Evolutionary conservation across 1,139 yeast genomes (phyloP).

Genomic region (Hansenula lynferdii): DNA sequence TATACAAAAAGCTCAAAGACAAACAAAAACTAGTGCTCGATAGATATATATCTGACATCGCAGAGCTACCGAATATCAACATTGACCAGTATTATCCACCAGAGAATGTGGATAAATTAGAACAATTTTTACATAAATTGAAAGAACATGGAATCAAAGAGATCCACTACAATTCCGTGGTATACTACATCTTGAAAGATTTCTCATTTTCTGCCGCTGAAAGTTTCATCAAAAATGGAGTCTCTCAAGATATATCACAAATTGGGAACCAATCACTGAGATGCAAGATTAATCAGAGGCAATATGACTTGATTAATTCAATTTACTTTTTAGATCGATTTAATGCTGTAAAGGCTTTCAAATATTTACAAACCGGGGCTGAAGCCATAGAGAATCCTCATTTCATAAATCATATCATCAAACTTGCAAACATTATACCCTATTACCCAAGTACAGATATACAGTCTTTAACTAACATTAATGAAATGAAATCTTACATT

Average conservation of each 20-base stretch:
- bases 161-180: slow-evolving; percentile 8
- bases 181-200: slow-evolving; percentile 21
- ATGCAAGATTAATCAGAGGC: slow-evolving; percentile 7
- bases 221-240: slow-evolving; percentile 7
- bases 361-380: slow-evolving; percentile 10
- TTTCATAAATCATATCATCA: slow-evolving; percentile 15
- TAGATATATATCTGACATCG: slow-evolving; percentile 14
- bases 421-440: slow-evolving; percentile 19
- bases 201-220: slow-evolving; percentile 16
- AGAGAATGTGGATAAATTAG: slow-evolving; percentile 14
- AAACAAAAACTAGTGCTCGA: slow-evolving; percentile 15
- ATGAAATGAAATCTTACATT: slow-evolving; percentile 13
- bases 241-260: slow-evolving; percentile 2
- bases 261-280: not conserved
- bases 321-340: slow-evolving; percentile 21
- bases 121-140: slow-evolving; percentile 10
- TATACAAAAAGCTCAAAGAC: slow-evolving; percentile 12
- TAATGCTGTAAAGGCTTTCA: slow-evolving; percentile 13
- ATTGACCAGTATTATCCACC: slow-evolving; percentile 19
- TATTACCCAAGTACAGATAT: slow-evolving; percentile 10
- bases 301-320: slow-evolving; percentile 17
- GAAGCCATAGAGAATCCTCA: slow-evolving; percentile 1
- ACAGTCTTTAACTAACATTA: slow-evolving; percentile 1
- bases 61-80: slow-evolving; percentile 6
- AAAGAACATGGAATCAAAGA: slow-evolving; percentile 5